Evolutionary conservation across 306 rosid species (phyloP), one percentile per base, ranked within the genome.

Genomic region (Comarum palustre): DNA sequence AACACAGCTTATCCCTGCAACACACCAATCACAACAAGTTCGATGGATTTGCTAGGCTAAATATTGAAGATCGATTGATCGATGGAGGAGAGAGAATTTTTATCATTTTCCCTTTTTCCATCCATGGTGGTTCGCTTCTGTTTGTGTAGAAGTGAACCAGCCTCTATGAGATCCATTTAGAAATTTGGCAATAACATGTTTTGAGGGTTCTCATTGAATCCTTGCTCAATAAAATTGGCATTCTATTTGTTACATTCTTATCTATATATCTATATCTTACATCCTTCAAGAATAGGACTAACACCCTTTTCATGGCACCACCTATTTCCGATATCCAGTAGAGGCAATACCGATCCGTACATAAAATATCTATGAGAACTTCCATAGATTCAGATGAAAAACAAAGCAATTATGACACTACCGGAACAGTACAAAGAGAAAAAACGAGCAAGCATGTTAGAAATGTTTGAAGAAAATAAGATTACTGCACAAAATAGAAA

Each of bases 1-100:
- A 85, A 42, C 85, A 78, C 93, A 16, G 82, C 78, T 13, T 81
- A 59, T 77, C 85, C 92, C 51, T 77, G 88, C 57, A 89, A 80
- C 84, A 81, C 78, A 27, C 77, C 87, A 62, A 67, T 84, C 84
- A 61, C 86, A 64, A 67, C 75, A 42, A 64, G 62, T 75, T 87
- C 92, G 29, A 75, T 75, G 83, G 89, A 84, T 65, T 80, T 87
- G 54, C 81, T 84, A 71, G 90, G 83, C 41, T 84, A 58, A 58
- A 32, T 72, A 59, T 25, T 13, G 14, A 55, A 68, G 63, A 78
- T 63, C 24, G 54, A 77, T 61, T 20, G 13, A 61, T 34, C 25
- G 22, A 71, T 31, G 66, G 72, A 61, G 73, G 52, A 45, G 46
- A 59, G 47, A 29, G 47, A 29, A 68, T 66, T 75, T 52, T 61